Base-by-base conservation (phyloP, 768 basidiomycete species). In the Lactifluus subvellereus region DNA sequence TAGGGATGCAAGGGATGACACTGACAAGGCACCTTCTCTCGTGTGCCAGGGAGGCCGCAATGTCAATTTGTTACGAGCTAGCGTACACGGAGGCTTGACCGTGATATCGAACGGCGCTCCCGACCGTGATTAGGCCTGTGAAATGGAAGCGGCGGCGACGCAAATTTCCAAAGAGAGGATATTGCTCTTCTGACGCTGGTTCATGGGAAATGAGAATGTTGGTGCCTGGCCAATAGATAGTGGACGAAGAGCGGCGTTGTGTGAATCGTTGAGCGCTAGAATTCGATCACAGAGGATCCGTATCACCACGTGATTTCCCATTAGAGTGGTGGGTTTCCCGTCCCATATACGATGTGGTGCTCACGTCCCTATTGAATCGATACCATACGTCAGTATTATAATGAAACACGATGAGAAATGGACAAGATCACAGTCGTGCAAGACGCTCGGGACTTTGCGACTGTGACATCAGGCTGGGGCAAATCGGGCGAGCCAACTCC, bases 201-300 rank as follows among this genome's bases (percentile, higher is more conserved):
- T 42, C 57, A 48, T 63, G 56, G 52, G 60, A 45, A 43, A 58
- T 16, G 6, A 52, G 10, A 45, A 20, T 57, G 57, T 59, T 63
- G 57, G 62, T 54, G 20, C 62, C 62, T 63, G 57, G 45, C 50
- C 47, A 5, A 53, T 49, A 56, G 54, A 61, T 55, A 32, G 61
- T 20, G 61, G 54, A 33, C 40, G 20, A 51, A 62, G 49, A 51
- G 49, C 40, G 61, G 61, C 42, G 18, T 54, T 18, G 53, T 60
- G 60, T 51, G 54, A 50, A 32, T 35, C 32, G 1, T 60, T 32
- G 20, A 18, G 60, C 54, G 45, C 47, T 54, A 20, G 54, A 50
- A 50, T 32, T 22, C 18, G 2, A 47, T 0, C 16, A 11, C 22
- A 27, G 27, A 3, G 18, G 9, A 10, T 45, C 27, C 33, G 5